phyloP scores from a whole-genome alignment of 2,329 filamentous ascomycete genomes.

The Alternaria brassicicola region DNA sequence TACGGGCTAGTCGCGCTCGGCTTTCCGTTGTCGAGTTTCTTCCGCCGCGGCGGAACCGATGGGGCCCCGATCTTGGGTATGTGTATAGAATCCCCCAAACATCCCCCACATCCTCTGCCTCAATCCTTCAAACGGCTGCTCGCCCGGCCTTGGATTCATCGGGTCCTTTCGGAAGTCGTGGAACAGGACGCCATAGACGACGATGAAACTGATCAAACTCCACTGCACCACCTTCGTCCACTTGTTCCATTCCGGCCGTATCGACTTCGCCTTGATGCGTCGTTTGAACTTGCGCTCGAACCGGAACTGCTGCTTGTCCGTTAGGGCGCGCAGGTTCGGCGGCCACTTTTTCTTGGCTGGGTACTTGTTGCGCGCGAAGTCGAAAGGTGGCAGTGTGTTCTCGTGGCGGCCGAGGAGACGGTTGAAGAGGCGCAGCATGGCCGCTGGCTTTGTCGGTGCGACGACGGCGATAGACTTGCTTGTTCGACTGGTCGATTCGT shows the following conservation, averaged over 20 bases:
- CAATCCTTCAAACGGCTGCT: slow-evolving; percentile 40
- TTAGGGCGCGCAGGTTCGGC: slow-evolving; percentile 73
- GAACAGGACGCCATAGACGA: slow-evolving; percentile 65
- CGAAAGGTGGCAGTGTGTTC: slow-evolving; percentile 42
- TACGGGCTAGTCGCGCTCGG: not conserved
- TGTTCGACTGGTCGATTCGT: slow-evolving; percentile 1
- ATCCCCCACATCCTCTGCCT: slow-evolving; percentile 35
- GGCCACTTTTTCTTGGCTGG: slow-evolving; percentile 77
- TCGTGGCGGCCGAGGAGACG: slow-evolving; percentile 55
- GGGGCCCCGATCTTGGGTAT: slow-evolving; percentile 25
- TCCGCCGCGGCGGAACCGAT: slow-evolving; percentile 1
- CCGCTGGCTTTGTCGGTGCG: slow-evolving; percentile 9
- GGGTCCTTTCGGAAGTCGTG: slow-evolving; percentile 59
- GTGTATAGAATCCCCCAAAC: slow-evolving; percentile 38
- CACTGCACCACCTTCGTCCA: slow-evolving; percentile 68
- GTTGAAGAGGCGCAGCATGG: slow-evolving; percentile 52
- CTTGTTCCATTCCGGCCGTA: slow-evolving; percentile 69
- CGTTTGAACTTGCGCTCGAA: slow-evolving; percentile 81
- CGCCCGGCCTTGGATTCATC: slow-evolving; percentile 39
- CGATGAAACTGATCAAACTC: slow-evolving; percentile 55
- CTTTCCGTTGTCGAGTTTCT: slow-evolving; percentile 1
- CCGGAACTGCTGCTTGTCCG: slow-evolving; percentile 73
- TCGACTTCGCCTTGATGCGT: slow-evolving; percentile 66
- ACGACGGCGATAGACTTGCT: not conserved
- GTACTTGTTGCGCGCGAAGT: slow-evolving; percentile 63